A percentile compares a stretch with the other conserved stretches of the same genome.
Evolutionary conservation across 176 grass and related monocot genomes (phyloP).

Genomic region (Ampelocalamus luodianensis): DNA sequence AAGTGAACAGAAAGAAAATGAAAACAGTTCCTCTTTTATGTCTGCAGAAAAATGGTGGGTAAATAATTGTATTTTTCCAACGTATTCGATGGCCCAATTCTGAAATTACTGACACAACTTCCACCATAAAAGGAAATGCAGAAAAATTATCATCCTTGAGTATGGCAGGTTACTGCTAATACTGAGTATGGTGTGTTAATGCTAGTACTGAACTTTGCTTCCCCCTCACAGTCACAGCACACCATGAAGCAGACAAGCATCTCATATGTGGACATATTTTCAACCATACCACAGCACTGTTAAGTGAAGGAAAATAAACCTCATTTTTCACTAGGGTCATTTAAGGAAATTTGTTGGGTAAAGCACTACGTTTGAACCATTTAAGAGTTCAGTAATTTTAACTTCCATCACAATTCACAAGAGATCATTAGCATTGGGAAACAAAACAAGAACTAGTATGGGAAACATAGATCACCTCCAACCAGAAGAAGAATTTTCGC

Average conservation of each 20-base stretch:
- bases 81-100: background rate
- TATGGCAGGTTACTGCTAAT: background rate
- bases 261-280: background rate
- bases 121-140: background rate
- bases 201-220: background rate
- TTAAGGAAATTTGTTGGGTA: background rate
- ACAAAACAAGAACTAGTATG: background rate
- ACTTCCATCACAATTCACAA: background rate
- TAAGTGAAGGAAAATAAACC: background rate
- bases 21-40: background rate
- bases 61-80: background rate
- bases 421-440: background rate
- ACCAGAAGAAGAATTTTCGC: slow-evolving; percentile 78
- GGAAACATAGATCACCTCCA: slow-evolving; percentile 63
- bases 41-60: background rate
- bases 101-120: background rate
- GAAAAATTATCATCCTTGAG: background rate
- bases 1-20: background rate
- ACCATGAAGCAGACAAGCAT: background rate
- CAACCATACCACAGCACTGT: background rate
- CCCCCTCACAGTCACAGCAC: background rate
- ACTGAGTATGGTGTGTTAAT: background rate
- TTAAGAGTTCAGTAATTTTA: background rate
- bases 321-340: slow-evolving; percentile 1
- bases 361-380: background rate